phyloP scores from a whole-genome alignment of 352 stramenopile genomes.

The Lagenidium giganteum region DNA sequence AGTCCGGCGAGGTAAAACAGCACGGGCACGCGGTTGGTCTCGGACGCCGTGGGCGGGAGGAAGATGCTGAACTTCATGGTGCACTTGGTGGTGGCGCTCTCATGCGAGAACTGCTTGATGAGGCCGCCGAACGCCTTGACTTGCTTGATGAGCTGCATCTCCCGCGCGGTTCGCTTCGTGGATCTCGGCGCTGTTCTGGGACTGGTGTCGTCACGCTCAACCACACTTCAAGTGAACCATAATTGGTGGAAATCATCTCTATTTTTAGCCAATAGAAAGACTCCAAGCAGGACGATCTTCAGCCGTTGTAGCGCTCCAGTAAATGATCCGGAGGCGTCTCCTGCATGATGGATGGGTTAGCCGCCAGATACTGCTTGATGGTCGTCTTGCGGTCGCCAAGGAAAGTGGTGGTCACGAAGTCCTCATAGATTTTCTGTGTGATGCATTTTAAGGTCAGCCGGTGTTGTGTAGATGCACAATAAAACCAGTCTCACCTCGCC shows the following conservation, averaged over 20 bases:
- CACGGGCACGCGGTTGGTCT: constrained; percentile 57
- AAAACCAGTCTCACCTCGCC: constrained; percentile 46
- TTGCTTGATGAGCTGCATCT: constrained; percentile 71
- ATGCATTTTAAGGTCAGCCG: background rate
- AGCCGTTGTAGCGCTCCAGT: constrained; percentile 74
- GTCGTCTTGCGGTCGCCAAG: constrained; percentile 87
- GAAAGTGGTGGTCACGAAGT: constrained; percentile 90
- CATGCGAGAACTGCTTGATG: constrained; percentile 79
- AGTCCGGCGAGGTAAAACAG: constrained; percentile 95
- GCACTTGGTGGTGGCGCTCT: constrained; percentile 60
- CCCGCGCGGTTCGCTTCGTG: too few species aligned
- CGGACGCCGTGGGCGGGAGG: constrained; percentile 50
- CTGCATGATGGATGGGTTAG: constrained; percentile 81
- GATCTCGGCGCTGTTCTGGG: too few species aligned
- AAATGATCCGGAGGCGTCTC: constrained; percentile 70
- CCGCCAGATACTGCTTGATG: constrained; percentile 77
- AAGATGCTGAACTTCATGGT: constrained; percentile 90
- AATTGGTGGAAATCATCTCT: too few species aligned
- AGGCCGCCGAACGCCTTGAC: constrained; percentile 62
- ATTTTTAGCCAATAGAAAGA: too few species aligned
- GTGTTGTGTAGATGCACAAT: background rate
- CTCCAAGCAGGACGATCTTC: background rate
- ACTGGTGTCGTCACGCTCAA: too few species aligned
- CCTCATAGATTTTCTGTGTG: constrained; percentile 35
- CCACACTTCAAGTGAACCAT: too few species aligned